These are phyloP conservation scores for Diaporthe eres DNA, from an alignment of 2,329 filamentous ascomycete genomes.

Conservation along the genomic window DNA sequence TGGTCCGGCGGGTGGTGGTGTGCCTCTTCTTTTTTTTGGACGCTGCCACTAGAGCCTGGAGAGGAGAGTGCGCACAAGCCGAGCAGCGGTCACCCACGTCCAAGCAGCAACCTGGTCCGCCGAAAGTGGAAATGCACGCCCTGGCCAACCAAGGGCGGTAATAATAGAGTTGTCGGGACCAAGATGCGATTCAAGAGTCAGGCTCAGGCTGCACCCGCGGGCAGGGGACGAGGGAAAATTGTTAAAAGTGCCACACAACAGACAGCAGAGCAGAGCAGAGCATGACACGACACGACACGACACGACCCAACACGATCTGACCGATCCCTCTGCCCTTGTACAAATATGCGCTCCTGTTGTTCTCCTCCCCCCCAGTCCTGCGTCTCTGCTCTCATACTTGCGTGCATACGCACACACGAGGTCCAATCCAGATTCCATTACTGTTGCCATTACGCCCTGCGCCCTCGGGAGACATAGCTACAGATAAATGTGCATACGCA, in stretches of 20 bases:
- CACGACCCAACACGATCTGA: not conserved
- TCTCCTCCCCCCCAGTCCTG: not conserved
- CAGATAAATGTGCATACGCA: conserved; percentile 24
- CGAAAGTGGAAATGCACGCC: conserved; percentile 35
- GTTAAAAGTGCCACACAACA: not conserved
- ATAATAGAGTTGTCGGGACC: conserved; percentile 38
- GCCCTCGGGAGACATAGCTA: conserved; percentile 1
- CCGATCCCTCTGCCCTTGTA: conserved; percentile 22
- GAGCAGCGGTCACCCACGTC: conserved; percentile 41
- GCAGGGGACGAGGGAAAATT: conserved; percentile 15
- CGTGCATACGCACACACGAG: not conserved
- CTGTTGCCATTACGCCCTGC: conserved; percentile 29
- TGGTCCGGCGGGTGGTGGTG: conserved; percentile 20
- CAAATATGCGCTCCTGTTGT: conserved; percentile 2
- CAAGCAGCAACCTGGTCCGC: conserved; percentile 31
- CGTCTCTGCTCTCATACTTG: not conserved
- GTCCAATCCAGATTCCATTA: conserved; percentile 14
- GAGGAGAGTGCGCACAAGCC: conserved; percentile 39
- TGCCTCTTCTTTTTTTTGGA: conserved; percentile 8
- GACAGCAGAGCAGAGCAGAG: conserved; percentile 18
- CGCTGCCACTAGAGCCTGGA: conserved; percentile 12
- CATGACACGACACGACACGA: conserved; percentile 16
- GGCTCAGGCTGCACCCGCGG: conserved; percentile 2
- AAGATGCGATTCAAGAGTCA: conserved; percentile 25
- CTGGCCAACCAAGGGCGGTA: conserved; percentile 40